phyloP scores from a whole-genome alignment of 2,329 filamentous ascomycete species.

The Alternaria arbusti region DNA sequence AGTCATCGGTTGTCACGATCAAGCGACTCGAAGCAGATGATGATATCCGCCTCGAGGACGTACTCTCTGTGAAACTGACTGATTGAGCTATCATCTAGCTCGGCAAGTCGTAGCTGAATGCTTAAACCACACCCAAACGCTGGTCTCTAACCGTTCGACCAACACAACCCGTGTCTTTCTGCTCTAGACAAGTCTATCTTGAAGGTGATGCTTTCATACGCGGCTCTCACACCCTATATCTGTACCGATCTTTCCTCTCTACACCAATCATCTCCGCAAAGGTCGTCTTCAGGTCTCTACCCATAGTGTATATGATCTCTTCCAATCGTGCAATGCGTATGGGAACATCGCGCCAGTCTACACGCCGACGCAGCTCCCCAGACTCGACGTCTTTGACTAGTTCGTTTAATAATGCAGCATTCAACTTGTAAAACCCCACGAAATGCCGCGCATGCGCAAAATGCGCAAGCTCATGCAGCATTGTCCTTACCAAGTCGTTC shows the following conservation, averaged over 20 bases:
- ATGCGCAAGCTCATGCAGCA: slow-evolving; percentile 12
- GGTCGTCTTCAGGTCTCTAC: neutral
- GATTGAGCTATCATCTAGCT: neutral
- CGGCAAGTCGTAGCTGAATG: neutral
- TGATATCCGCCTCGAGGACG: neutral
- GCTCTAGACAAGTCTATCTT: neutral
- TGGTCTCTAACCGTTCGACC: neutral
- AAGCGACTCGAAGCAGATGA: neutral
- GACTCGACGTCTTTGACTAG: neutral
- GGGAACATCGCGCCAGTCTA: neutral
- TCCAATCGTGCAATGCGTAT: neutral
- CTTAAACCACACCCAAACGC: neutral
- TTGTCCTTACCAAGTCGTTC: neutral
- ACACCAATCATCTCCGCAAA: neutral
- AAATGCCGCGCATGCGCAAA: neutral
- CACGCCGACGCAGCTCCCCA: neutral
- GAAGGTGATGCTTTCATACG: neutral
- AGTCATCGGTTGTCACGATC: neutral
- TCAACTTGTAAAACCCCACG: neutral
- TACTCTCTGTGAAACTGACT: neutral
- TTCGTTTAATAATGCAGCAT: neutral
- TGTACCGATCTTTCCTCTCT: neutral
- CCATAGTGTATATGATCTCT: neutral
- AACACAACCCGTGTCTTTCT: neutral
- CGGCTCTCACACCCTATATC: neutral